A percentile compares a stretch with the other conserved stretches of the same genome.
phyloP scores from a whole-genome alignment of 306 rosid species.

The Fragaria nilgerrensis region DNA sequence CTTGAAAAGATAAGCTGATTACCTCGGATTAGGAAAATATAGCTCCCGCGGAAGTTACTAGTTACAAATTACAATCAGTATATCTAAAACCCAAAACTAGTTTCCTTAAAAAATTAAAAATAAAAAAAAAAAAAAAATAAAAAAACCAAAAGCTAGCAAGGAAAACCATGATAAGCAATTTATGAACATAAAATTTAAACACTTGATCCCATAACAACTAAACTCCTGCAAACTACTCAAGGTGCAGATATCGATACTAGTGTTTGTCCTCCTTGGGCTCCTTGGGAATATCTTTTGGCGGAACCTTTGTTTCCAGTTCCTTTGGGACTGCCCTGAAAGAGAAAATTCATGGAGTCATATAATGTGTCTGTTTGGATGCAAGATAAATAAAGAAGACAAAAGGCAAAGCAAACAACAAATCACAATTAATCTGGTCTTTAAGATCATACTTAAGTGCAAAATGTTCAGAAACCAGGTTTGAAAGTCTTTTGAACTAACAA shows the following conservation, averaged over 20 bases:
- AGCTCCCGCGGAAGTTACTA: neutral
- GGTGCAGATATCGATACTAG: neutral
- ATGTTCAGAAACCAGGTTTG: neutral
- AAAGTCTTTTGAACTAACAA: neutral
- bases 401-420: neutral
- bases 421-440: neutral
- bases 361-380: neutral
- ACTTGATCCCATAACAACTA: neutral
- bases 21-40: neutral
- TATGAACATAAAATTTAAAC: neutral
- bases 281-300: neutral
- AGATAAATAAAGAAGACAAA: neutral
- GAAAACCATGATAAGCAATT: neutral
- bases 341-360: neutral
- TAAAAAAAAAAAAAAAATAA: too few relatives aligned
- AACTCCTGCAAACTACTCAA: neutral
- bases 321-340: neutral
- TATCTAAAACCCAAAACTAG: neutral
- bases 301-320: slow-evolving; percentile 8
- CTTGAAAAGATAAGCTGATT: neutral
- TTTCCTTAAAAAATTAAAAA: too few relatives aligned
- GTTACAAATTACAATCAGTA: slow-evolving; percentile 10
- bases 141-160: neutral
- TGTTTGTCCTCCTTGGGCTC: slow-evolving; percentile 6
- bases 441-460: neutral